Percentiles rank a stretch among this genome's conserved stretches.
phyloP scores from a whole-genome alignment of 768 basidiomycete species.

The Lactarius deliciosus region DNA sequence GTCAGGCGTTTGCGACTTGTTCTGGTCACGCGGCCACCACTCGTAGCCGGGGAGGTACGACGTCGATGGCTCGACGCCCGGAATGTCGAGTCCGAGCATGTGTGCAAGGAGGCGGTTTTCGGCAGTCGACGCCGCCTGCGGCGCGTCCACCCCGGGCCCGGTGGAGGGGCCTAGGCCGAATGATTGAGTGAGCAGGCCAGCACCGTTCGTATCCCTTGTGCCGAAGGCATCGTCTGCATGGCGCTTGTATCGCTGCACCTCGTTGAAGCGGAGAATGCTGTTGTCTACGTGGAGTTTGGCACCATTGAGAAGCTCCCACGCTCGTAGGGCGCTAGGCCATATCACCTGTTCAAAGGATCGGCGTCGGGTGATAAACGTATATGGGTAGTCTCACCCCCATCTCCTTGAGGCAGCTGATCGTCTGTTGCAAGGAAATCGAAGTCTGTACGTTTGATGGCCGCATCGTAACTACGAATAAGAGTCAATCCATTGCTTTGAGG shows the following conservation, averaged over 20 bases:
- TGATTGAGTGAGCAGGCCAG: not conserved
- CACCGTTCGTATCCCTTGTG: not conserved
- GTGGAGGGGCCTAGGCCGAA: not conserved
- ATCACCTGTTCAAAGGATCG: conserved; percentile 63
- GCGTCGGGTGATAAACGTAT: conserved; percentile 50
- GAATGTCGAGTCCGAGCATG: conserved; percentile 29
- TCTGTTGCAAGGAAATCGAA: conserved; percentile 61
- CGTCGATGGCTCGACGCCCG: conserved; percentile 20
- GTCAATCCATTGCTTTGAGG: conserved; percentile 13
- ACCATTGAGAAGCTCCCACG: conserved; percentile 29
- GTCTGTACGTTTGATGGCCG: conserved; percentile 72
- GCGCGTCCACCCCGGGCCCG: not conserved
- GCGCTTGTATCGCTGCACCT: conserved; percentile 23
- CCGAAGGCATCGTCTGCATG: conserved; percentile 29
- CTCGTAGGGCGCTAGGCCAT: conserved; percentile 28
- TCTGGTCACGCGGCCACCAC: conserved; percentile 28
- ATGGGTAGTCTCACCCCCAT: conserved; percentile 59
- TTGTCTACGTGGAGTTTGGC: conserved; percentile 29
- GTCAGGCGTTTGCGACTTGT: conserved; percentile 13
- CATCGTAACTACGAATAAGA: conserved; percentile 53
- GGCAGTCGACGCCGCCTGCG: conserved; percentile 3
- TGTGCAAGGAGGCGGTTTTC: conserved; percentile 29
- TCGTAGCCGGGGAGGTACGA: conserved; percentile 25
- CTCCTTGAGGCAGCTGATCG: conserved; percentile 59
- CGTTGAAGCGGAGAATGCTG: conserved; percentile 15